phyloP scores from a whole-genome alignment of 345 rosid genomes.

The Eucalyptus shirleyi region DNA sequence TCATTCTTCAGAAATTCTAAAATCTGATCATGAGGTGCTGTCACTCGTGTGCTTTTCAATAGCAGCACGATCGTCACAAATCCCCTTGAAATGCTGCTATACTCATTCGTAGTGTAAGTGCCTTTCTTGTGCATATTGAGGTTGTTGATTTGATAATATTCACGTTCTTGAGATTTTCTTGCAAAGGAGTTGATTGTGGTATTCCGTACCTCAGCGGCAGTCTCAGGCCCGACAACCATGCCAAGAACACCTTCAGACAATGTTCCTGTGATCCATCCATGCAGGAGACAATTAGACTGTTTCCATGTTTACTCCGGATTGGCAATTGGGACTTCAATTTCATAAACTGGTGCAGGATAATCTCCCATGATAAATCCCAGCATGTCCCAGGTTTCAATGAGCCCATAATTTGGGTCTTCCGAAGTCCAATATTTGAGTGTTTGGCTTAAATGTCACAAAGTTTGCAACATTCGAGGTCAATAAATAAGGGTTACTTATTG shows the following conservation, averaged over 20 bases:
- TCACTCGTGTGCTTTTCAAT: neutral
- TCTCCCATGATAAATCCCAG: neutral
- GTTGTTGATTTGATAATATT: neutral
- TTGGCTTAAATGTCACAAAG: neutral
- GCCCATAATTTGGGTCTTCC: neutral
- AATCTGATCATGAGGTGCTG: neutral
- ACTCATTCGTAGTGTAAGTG: neutral
- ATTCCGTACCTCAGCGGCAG: neutral
- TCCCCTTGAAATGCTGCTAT: neutral
- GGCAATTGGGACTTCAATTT: neutral
- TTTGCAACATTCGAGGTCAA: neutral
- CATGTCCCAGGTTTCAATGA: neutral
- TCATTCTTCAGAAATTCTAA: neutral
- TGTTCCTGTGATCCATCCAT: neutral
- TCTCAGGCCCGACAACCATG: neutral
- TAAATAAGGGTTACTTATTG: neutral
- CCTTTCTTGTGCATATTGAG: neutral
- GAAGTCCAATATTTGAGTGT: neutral
- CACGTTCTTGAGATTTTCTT: neutral
- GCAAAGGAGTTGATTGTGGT: neutral
- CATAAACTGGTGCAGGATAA: neutral
- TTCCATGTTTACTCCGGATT: neutral
- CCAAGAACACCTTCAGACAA: neutral
- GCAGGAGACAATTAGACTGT: neutral
- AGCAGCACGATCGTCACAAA: neutral